Evolutionary conservation across 805 yeast species (phyloP).

Genomic region (Lipomyces orientalis): DNA sequence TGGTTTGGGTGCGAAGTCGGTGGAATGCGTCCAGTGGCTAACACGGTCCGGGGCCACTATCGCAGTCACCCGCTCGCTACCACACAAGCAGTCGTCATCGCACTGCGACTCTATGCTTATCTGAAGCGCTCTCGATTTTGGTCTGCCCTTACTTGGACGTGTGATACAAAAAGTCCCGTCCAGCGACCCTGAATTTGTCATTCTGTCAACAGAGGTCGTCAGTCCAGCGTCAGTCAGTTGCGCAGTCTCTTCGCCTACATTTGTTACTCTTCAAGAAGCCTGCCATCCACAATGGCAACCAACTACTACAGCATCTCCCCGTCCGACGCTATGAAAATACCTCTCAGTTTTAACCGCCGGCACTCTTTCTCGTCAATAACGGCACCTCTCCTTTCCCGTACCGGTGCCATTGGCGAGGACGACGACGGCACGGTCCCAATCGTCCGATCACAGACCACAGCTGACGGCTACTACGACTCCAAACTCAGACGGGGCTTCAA

Average conservation of each 20-base stretch:
- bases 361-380: slow-evolving; percentile 19
- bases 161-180: neutral
- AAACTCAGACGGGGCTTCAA: slow-evolving; percentile 21
- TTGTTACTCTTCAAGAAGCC: neutral
- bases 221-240: neutral
- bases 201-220: neutral
- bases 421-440: slow-evolving; percentile 12
- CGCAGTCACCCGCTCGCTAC: neutral
- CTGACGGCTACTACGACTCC: slow-evolving; percentile 23
- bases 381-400: neutral
- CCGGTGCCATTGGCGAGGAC: slow-evolving; percentile 12
- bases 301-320: slow-evolving; percentile 25
- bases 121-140: too few species aligned
- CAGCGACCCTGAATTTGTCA: neutral
- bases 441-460: slow-evolving; percentile 21
- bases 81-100: neutral
- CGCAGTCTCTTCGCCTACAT: neutral
- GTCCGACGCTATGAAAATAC: neutral
- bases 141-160: too few species aligned
- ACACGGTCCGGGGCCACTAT: neutral
- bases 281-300: slow-evolving; percentile 1
- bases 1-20: neutral
- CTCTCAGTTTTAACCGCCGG: slow-evolving; percentile 6
- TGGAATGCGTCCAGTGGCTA: neutral
- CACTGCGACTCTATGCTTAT: too few species aligned